A percentile compares a stretch with the other conserved stretches of the same genome.
These are phyloP conservation scores for Endocarpon pusillum DNA, from an alignment of 495 filamentous ascomycete genomes.

Conservation along the genomic window DNA sequence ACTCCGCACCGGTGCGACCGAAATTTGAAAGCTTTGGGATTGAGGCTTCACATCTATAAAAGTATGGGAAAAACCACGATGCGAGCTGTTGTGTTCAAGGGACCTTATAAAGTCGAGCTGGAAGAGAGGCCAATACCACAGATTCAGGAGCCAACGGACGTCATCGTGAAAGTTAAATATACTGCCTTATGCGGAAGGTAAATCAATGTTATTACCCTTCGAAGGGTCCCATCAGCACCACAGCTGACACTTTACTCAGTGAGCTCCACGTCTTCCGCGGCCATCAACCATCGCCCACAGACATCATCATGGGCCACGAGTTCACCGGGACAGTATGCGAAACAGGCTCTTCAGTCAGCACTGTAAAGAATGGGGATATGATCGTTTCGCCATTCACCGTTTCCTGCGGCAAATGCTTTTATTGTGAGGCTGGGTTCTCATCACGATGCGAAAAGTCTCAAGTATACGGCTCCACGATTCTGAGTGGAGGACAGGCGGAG, in stretches of 20 bases:
- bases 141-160: conserved; percentile 54
- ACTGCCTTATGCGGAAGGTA: conserved; percentile 87
- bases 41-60: too few relatives aligned
- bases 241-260: conserved; percentile 28
- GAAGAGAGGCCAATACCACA: conserved; percentile 33
- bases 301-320: conserved; percentile 56
- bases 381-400: conserved; percentile 74
- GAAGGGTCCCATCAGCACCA: conserved; percentile 1
- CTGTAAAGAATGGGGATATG: conserved; percentile 55
- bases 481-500: conserved; percentile 85
- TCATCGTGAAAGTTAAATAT: conserved; percentile 70
- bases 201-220: conserved; percentile 13
- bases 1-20: too few relatives aligned
- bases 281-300: conserved; percentile 45
- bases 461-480: conserved; percentile 54
- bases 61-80: conserved; percentile 22
- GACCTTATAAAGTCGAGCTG: conserved; percentile 27
- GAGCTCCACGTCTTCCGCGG: conserved; percentile 87
- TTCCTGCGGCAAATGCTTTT: conserved; percentile 79
- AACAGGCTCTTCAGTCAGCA: conserved; percentile 48
- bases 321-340: conserved; percentile 64
- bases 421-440: conserved; percentile 67
- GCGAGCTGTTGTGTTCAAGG: conserved; percentile 34
- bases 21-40: conserved; percentile 52
- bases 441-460: conserved; percentile 61